These are phyloP conservation scores for Globisporangium emineosum DNA, from an alignment of 352 stramenopile species.

Conservation along the genomic window DNA sequence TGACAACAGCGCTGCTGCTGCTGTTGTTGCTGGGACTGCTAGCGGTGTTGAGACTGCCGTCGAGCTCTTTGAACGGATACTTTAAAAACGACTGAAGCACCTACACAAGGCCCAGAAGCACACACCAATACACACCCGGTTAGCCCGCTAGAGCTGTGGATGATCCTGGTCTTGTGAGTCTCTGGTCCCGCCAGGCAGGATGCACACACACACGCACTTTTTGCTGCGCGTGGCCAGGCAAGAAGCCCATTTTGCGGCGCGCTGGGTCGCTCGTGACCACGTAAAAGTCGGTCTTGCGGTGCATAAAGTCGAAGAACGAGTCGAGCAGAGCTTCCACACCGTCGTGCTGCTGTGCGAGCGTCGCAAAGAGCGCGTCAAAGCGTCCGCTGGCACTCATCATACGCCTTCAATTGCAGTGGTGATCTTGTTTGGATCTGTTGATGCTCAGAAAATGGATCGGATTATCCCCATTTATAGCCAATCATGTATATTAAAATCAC, in stretches of 20 bases:
- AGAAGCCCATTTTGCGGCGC: constrained; percentile 57
- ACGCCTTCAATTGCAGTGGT: not conserved
- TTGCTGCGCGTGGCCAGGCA: constrained; percentile 54
- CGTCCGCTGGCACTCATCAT: constrained; percentile 35
- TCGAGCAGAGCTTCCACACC: constrained; percentile 97
- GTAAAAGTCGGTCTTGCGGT: constrained; percentile 99
- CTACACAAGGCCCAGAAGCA: constrained; percentile 7
- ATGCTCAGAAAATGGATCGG: not conserved
- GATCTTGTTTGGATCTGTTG: not conserved
- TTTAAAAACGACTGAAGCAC: constrained; percentile 65
- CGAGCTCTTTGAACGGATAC: constrained; percentile 56
- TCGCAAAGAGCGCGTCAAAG: constrained; percentile 88
- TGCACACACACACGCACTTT: constrained; percentile 23
- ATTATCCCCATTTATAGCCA: not conserved
- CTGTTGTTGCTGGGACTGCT: not conserved
- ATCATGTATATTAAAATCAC: not conserved
- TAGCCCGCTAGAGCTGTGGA: too few species aligned
- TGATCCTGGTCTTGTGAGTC: too few species aligned
- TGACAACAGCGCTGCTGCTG: not conserved
- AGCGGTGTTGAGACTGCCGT: constrained; percentile 16
- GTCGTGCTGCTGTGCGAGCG: constrained; percentile 92
- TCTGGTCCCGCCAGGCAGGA: not conserved
- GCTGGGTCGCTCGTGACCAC: constrained; percentile 52
- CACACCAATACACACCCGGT: too few species aligned
- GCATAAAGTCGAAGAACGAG: constrained; percentile 96